Base-by-base conservation (phyloP, 2,329 filamentous ascomycete genomes). In the Scytalidium sp. region DNA sequence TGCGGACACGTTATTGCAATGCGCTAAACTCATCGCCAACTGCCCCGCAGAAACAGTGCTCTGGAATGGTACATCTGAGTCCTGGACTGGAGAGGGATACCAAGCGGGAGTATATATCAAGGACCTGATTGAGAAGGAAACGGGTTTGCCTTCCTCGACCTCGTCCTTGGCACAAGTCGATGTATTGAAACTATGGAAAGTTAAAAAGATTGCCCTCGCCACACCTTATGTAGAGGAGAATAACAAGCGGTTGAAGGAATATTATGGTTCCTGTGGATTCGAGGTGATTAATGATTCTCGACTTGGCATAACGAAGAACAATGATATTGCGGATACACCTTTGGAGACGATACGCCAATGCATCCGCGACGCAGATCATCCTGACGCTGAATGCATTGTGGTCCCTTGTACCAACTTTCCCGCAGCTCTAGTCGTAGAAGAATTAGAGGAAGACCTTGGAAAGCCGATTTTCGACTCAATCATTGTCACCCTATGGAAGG, bases 391-490 rank as follows among this genome's bases (percentile, higher is more conserved):
- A 40, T 46, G 45, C 25, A 46, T 46, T n/a, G 45, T 46, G 9
- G 23, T 46, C 3, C 45, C 45, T n/a, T 46, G 45, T 19, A 46
- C 45, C 8, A 46, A 46, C 23, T 46, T 46, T n/a, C 45, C 45
- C 1, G 45, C 32, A 11, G 45, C n/a, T 19, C 17, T 41, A 21
- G 22, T 46, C 15, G 45, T 46, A 23, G 45, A 46, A 19, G 29
- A 41, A 11, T 40, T 46, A 22, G 45, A 46, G 22, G 15, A 17
- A 40, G 45, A 46, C 13, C 32, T 46, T 13, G 45, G 45, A 19
- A 46, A 46, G 41, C 45, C 32, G 7, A 46, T 46, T 22, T 46
- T 46, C n/a, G 45, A 46, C 32, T 46, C 45, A 5, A 25, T 46
- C 19, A 20, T 46, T 7, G 45, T 25, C 2, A 46, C 32, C 20